A percentile compares a stretch with the other conserved stretches of the same genome.
Evolutionary conservation across 2,329 filamentous ascomycete genomes (phyloP).

Genomic region (Dothistroma septosporum): DNA sequence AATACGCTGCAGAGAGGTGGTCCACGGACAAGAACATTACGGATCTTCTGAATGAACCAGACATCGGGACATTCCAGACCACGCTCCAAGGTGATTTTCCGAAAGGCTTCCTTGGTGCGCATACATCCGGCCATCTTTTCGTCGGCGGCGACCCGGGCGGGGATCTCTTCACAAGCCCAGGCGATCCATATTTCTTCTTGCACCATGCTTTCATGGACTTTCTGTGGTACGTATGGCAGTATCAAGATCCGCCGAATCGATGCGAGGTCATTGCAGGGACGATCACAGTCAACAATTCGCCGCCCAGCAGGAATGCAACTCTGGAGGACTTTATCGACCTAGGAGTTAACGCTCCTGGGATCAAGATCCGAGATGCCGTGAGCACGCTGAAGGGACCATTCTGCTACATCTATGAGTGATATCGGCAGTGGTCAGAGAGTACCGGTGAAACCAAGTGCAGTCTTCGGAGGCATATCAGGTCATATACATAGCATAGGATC

Average conservation of each 20-base stretch:
- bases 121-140: conserved; percentile 46
- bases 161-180: conserved; percentile 44
- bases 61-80: conserved; percentile 17
- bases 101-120: conserved; percentile 25
- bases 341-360: conserved; percentile 13
- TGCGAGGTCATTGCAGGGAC: conserved; percentile 15
- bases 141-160: conserved; percentile 41
- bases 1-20: conserved; percentile 13
- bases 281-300: conserved; percentile 12
- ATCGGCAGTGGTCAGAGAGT: neutral
- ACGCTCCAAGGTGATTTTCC: conserved; percentile 18
- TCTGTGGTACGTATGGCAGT: conserved; percentile 51
- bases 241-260: conserved; percentile 31
- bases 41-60: conserved; percentile 12
- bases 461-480: neutral
- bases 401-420: conserved; percentile 20
- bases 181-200: conserved; percentile 42
- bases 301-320: conserved; percentile 16
- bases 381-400: conserved; percentile 18
- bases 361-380: conserved; percentile 18
- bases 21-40: conserved; percentile 13
- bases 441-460: neutral
- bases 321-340: conserved; percentile 20
- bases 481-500: neutral
- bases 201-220: conserved; percentile 46